phyloP scores from a whole-genome alignment of 225 moss, liverwort and hornwort genomes.

The Sphagnum tenellum region DNA sequence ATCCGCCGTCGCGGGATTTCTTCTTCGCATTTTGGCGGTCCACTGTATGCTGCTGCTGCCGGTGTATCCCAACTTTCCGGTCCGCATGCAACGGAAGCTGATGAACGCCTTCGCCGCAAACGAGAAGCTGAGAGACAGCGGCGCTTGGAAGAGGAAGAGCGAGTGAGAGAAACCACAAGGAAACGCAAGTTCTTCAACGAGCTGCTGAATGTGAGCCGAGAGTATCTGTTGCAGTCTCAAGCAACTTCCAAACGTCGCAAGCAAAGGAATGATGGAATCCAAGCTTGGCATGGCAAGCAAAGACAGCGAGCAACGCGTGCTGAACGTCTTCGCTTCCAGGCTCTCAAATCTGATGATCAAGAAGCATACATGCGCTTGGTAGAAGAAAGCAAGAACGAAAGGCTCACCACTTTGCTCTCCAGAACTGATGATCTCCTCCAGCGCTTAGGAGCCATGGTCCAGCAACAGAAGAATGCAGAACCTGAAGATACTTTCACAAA shows the following conservation, averaged over 20 bases:
- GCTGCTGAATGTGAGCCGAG: conserved; percentile 71
- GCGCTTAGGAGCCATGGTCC: conserved; percentile 94
- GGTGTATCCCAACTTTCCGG: conserved; percentile 27
- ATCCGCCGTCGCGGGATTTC: conserved; percentile 45
- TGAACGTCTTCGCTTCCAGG: conserved; percentile 86
- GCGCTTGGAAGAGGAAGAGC: conserved; percentile 91
- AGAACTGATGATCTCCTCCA: conserved; percentile 94
- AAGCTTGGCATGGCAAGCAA: conserved; percentile 99
- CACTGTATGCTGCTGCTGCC: conserved; percentile 30
- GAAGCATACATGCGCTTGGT: conserved; percentile 99
- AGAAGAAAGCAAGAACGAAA: conserved; percentile 98
- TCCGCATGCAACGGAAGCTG: conserved; percentile 41
- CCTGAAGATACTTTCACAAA: conserved; percentile 73
- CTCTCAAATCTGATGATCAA: conserved; percentile 94
- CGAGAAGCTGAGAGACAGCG: conserved; percentile 74
- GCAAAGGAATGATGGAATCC: conserved; percentile 87
- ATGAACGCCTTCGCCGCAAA: conserved; percentile 68
- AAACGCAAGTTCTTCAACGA: conserved; percentile 98
- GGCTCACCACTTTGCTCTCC: conserved; percentile 83
- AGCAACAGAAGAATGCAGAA: conserved; percentile 89
- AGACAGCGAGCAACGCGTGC: conserved; percentile 89
- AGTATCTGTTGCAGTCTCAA: conserved; percentile 71
- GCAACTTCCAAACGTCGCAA: conserved; percentile 73
- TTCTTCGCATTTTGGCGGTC: conserved; percentile 35
- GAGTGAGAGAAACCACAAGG: conserved; percentile 52